Evolutionary conservation across 805 yeast genomes (phyloP).

Genomic region (Lachancea nothofagi): DNA sequence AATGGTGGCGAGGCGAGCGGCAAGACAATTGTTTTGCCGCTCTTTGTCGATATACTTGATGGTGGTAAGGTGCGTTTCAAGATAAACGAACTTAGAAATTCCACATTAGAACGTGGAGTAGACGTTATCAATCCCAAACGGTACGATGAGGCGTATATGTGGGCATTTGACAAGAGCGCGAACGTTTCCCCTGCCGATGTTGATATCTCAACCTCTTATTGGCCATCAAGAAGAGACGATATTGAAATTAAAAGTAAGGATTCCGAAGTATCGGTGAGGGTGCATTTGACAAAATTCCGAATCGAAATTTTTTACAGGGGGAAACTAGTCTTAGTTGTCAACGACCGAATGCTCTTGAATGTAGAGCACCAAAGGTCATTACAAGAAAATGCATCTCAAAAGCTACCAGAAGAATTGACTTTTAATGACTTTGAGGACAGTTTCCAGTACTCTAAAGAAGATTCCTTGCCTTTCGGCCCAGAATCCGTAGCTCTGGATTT

Average conservation of each 20-base stretch:
- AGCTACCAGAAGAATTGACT: conserved; percentile 55
- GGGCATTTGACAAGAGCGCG: conserved; percentile 43
- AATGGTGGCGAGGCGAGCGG: conserved; percentile 9
- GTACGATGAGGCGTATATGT: conserved; percentile 52
- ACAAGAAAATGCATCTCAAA: conserved; percentile 37
- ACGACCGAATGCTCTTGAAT: conserved; percentile 67
- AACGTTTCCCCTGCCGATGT: conserved; percentile 1
- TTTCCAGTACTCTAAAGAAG: conserved; percentile 61
- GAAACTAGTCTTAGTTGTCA: conserved; percentile 48
- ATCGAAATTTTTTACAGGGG: conserved; percentile 44
- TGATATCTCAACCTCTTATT: background rate
- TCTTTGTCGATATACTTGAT: conserved; percentile 50
- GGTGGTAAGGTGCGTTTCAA: conserved; percentile 56
- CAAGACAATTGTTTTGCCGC: conserved; percentile 39
- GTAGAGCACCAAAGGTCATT: conserved; percentile 70
- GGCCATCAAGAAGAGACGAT: conserved; percentile 6
- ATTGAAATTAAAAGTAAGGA: conserved; percentile 4
- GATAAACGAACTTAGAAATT: conserved; percentile 56
- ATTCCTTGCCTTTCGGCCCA: conserved; percentile 74
- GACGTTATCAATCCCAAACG: conserved; percentile 41
- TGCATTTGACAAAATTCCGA: conserved; percentile 46
- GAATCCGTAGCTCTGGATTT: conserved; percentile 84
- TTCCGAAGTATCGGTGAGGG: conserved; percentile 36
- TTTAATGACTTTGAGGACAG: conserved; percentile 65
- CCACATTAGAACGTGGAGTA: conserved; percentile 14